Conservation (phyloP, 331 rosid genomes). For the Quercus tomentella region DNA sequence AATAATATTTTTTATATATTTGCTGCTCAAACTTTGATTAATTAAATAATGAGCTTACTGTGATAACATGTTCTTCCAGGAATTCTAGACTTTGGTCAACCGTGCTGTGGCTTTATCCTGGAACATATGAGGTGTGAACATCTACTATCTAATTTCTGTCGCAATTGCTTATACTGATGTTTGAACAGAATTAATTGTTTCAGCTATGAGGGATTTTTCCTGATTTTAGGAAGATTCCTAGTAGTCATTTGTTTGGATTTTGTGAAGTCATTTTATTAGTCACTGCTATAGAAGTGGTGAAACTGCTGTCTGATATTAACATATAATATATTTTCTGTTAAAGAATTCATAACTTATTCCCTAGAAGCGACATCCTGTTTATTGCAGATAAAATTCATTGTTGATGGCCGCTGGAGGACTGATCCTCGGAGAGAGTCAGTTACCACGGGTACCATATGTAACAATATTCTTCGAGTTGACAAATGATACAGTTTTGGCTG, state of each 20-base stretch:
- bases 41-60: slow-evolving; percentile 11
- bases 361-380: neutral
- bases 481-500: slow-evolving; percentile 28
- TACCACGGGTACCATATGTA: slow-evolving; percentile 54
- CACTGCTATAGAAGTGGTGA: neutral
- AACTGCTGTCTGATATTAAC: neutral
- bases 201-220: neutral
- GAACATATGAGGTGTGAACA: slow-evolving; percentile 76
- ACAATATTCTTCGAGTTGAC: slow-evolving; percentile 77
- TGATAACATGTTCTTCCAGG: slow-evolving; percentile 38
- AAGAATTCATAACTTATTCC: neutral
- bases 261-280: neutral
- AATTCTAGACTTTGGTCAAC: slow-evolving; percentile 68
- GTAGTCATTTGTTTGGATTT: neutral
- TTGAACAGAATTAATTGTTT: neutral
- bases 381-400: slow-evolving; percentile 81
- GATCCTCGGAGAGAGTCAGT: slow-evolving; percentile 71
- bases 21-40: neutral
- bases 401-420: slow-evolving; percentile 81
- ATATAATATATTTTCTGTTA: neutral
- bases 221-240: neutral
- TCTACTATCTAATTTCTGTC: slow-evolving; percentile 7
- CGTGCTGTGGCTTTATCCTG: slow-evolving; percentile 91
- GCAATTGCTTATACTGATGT: neutral
- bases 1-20: neutral